Evolutionary conservation across 164 flowering plant species (phyloP), one percentile per base, ranked within the genome.

Genomic region (Litsea cubeba): DNA sequence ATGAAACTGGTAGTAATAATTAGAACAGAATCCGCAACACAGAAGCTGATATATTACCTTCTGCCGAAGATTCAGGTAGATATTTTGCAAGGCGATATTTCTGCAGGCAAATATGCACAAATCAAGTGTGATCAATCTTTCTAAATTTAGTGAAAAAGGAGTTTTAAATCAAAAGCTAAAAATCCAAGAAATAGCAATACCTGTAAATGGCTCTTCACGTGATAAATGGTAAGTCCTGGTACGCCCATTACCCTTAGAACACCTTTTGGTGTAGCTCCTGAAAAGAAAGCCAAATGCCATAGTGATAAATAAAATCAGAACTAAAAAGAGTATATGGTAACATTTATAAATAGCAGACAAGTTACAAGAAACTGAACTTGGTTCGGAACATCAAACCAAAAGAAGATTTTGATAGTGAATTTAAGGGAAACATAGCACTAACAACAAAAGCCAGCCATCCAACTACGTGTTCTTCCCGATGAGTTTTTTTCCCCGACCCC

Each of bases 251-350:
- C 88, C 75, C 90, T 83, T 18, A 89, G 75, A 78, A 89, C 91
- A 73, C 93, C 93, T 82, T 89, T 89, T 32, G 93, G 93, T 54
- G 93, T 89, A 64, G 93, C 93, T 76, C 91, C 93, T 88, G 79
- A 77, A 81, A 80, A 30, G 11, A 72, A 28, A 40, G 30, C 24
- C 62, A 26, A 32, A 57, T 51, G 15, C 25, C 66, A 63, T 24
- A 25, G 32, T 30, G 54, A 8, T 22, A 28, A 32, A n/a, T 17
- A 51, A 68, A 25, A 32, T 54, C 5, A 51, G 2, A 51, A 46
- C 17, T 26, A 65, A 22, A 26, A 66, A 35, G 69, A 26, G 28
- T 2, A 5, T 3, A 15, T 54, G 60, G n/a, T 15, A 54, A 54
- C 60, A 54, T 54, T 3, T 54, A 17, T 18, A 20, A 54, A 4